A percentile compares a stretch with the other conserved stretches of the same genome.
Conservation (phyloP, 441 rosid genomes). For the Erodium moschatum region DNA sequence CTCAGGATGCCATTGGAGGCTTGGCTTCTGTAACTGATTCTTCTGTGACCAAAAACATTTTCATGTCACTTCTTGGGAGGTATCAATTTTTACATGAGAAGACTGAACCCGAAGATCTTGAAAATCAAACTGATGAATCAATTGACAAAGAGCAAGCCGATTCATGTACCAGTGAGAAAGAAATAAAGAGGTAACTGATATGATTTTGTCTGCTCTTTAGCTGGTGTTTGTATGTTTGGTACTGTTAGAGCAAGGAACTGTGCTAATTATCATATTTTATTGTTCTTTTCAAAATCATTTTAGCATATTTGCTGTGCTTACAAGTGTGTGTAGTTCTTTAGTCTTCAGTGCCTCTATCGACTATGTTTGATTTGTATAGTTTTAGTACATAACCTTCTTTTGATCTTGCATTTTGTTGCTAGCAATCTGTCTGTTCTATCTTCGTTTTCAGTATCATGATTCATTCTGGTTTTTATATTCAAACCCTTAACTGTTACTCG, state of each 20-base stretch:
- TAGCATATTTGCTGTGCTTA: too few relatives aligned
- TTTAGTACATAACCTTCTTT: too few relatives aligned
- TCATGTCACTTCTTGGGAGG: slow-evolving; percentile 49
- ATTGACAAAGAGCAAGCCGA: slow-evolving; percentile 31
- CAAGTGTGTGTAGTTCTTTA: too few relatives aligned
- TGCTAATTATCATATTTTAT: too few relatives aligned
- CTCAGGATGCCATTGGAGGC: slow-evolving; percentile 74
- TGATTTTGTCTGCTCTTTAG: not conserved
- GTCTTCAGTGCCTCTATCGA: too few relatives aligned
- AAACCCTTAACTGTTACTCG: not conserved
- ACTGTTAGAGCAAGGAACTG: too few relatives aligned
- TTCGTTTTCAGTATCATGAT: not conserved
- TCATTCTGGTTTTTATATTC: not conserved
- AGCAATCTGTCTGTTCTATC: too few relatives aligned
- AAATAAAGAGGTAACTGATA: slow-evolving; percentile 43
- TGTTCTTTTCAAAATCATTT: too few relatives aligned
- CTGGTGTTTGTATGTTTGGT: too few relatives aligned
- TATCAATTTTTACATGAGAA: slow-evolving; percentile 39
- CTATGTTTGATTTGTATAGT: too few relatives aligned
- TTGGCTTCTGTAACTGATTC: slow-evolving; percentile 73
- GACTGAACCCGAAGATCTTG: slow-evolving; percentile 37
- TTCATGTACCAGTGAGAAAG: slow-evolving; percentile 27
- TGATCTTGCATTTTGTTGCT: too few relatives aligned
- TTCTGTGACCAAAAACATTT: slow-evolving; percentile 49
- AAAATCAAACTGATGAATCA: slow-evolving; percentile 24